Base-by-base conservation (phyloP, 192 early-diverging fungal species). In the Phlyctochytrium bullatum region DNA sequence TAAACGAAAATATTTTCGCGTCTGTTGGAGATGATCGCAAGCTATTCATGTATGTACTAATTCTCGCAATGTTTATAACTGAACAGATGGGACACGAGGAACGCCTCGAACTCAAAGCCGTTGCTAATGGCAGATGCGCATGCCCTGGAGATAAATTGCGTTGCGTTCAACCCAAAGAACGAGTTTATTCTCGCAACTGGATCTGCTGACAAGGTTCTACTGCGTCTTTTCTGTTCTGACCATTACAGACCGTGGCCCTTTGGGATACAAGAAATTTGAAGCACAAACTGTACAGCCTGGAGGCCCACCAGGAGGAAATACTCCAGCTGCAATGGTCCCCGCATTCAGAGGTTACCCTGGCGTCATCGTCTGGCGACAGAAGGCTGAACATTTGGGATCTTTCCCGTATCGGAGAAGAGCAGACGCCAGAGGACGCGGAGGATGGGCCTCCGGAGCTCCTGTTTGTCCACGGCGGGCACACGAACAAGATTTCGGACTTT, bases 381-480 rank as follows among this genome's bases (percentile, higher is more conserved):
- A 80, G 97, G 20, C 85, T 97, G 61, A 89, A 92, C 64, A 88
- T 99, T 14, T 99, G 97, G 97, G 97, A 99, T 69, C 67, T 97
- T 67, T 88, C 86, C 56, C 81, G 92, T 24, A 97, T 99, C 71
- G 97, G 94, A 54, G 91, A 94, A 66, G 94, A 97, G 74, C 94
- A 96, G 77, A 86, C 90, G 0, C 80, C 93, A 4, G 93, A 97
- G 71, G 95, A 99, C 79, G 92, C 92, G n/a, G 95, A 97, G 74
- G 94, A 97, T 71, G 95, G 95, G 6, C 95, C 94, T 32, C 94
- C 97, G 4, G 97, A 99, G 72, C 84, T 99, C 35, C 81, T 99
- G 91, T 99, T 96, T 81, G 89, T 99, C 33, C 97, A 99, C 68
- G 97, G 97, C 40, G 97, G 97, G 4, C 97, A 99, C 65, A 97